A percentile compares a stretch with the other conserved stretches of the same genome.
Conservation (phyloP, 176 grass and related monocot species). For the Zea mays region DNA sequence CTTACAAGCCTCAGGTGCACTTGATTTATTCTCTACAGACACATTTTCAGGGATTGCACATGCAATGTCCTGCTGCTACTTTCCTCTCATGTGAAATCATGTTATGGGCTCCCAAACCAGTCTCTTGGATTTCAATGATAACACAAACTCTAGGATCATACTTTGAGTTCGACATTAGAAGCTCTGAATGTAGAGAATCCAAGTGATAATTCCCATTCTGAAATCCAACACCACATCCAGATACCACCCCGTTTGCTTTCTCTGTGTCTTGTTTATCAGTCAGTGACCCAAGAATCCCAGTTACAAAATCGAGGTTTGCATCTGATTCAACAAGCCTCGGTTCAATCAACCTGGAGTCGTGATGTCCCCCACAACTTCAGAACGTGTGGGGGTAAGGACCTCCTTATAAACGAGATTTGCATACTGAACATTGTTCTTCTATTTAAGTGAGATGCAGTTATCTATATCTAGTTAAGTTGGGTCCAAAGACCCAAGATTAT, state of each 20-base stretch:
- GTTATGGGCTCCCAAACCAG: neutral
- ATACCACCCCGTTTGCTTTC: neutral
- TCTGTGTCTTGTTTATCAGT: neutral
- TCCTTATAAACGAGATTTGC: too few relatives aligned
- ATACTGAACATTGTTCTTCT: too few relatives aligned
- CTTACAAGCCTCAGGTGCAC: neutral
- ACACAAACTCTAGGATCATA: conserved; percentile 15
- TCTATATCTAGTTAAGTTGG: too few relatives aligned
- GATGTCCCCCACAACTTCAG: neutral
- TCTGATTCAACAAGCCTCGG: neutral
- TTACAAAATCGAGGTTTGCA: neutral
- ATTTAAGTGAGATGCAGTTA: too few relatives aligned
- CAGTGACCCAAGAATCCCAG: neutral
- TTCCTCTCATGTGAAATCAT: conserved; percentile 38
- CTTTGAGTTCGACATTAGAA: neutral
- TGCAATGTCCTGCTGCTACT: conserved; percentile 19
- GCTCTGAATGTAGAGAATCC: conserved; percentile 15
- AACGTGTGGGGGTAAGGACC: neutral
- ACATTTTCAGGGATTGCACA: conserved; percentile 4
- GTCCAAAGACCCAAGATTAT: too few relatives aligned
- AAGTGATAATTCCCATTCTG: conserved; percentile 8
- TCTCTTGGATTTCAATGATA: conserved; percentile 18
- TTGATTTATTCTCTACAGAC: neutral
- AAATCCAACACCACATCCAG: conserved; percentile 12
- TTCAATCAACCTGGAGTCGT: neutral